These are phyloP conservation scores for Talaromyces albobiverticillius DNA, from an alignment of 2,329 filamentous ascomycete genomes.

Conservation along the genomic window DNA sequence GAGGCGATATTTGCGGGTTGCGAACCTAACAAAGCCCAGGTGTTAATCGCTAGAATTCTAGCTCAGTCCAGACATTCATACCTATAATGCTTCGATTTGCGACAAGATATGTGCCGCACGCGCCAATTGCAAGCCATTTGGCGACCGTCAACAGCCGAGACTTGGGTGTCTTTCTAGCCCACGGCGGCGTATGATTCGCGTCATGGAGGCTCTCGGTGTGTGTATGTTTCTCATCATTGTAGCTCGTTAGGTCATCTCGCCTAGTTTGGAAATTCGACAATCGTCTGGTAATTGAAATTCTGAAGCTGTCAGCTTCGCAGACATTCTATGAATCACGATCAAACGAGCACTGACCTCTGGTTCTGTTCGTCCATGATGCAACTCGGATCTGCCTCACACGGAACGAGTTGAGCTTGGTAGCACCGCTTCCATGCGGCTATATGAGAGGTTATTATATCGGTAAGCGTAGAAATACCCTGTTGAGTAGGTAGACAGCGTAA, in stretches of 20 bases:
- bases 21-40: not conserved
- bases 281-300: not conserved
- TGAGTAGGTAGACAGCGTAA: too few relatives aligned
- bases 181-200: not conserved
- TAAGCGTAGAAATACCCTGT: too few relatives aligned
- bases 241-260: not conserved
- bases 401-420: not conserved
- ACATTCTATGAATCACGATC: not conserved
- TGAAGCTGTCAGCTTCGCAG: not conserved
- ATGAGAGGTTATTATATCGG: too few relatives aligned
- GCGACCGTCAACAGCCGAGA: not conserved
- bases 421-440: not conserved
- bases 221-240: constrained; percentile 1
- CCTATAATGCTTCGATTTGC: not conserved
- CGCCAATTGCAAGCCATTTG: constrained; percentile 3
- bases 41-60: not conserved
- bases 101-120: not conserved
- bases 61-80: not conserved
- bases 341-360: not conserved
- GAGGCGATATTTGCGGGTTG: not conserved
- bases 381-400: not conserved
- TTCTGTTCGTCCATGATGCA: not conserved
- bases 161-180: not conserved
- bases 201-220: not conserved
- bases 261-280: not conserved